phyloP scores from a whole-genome alignment of 1,139 yeast species.

The Kluyveromyces sp. region DNA sequence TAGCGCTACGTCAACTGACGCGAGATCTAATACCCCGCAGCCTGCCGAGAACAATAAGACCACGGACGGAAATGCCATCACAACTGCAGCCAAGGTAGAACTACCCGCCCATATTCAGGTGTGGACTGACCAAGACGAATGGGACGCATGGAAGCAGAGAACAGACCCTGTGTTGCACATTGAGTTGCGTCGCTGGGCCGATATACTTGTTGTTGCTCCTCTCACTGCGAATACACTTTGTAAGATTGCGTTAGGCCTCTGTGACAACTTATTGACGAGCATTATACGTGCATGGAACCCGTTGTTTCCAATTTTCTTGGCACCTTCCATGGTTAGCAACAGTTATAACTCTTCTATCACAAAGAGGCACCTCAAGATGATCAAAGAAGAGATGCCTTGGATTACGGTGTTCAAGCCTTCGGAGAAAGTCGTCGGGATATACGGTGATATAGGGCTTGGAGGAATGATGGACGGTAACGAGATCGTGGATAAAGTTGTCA shows the following conservation, averaged over 20 bases:
- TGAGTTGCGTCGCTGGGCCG: slow-evolving; percentile 94
- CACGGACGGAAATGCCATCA: slow-evolving; percentile 6
- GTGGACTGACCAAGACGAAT: slow-evolving; percentile 90
- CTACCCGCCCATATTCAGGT: slow-evolving; percentile 59
- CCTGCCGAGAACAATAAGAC: neutral
- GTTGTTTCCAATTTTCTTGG: slow-evolving; percentile 73
- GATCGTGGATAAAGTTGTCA: slow-evolving; percentile 75
- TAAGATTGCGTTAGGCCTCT: slow-evolving; percentile 81
- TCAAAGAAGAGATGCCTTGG: slow-evolving; percentile 58
- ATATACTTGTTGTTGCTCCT: slow-evolving; percentile 84
- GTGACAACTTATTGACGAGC: slow-evolving; percentile 81
- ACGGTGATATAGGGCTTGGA: slow-evolving; percentile 95
- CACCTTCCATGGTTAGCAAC: slow-evolving; percentile 97
- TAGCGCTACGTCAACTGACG: neutral
- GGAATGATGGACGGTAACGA: slow-evolving; percentile 95
- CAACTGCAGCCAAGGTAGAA: slow-evolving; percentile 32
- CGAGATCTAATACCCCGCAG: neutral
- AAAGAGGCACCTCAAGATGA: slow-evolving; percentile 62
- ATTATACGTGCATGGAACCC: slow-evolving; percentile 92
- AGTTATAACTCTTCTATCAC: slow-evolving; percentile 96
- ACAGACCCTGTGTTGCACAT: slow-evolving; percentile 91
- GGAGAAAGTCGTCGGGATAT: slow-evolving; percentile 79
- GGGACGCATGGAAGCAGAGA: slow-evolving; percentile 80
- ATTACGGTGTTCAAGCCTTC: slow-evolving; percentile 84
- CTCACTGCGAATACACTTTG: slow-evolving; percentile 90